Evolutionary conservation across 306 rosid genomes (phyloP).

Genomic region (Carpinus fangiana): DNA sequence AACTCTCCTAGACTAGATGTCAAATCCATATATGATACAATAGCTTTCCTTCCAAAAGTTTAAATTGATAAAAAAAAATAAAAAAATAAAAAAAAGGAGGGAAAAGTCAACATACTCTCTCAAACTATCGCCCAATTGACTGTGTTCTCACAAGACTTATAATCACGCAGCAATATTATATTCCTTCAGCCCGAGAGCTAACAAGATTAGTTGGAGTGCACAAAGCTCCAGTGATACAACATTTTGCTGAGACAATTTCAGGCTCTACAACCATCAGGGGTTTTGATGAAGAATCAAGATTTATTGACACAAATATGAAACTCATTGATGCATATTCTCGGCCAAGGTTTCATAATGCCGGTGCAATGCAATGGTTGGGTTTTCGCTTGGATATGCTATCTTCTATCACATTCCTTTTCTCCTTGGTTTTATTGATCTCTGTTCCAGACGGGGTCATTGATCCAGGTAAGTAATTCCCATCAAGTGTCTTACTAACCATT

Average conservation of each 20-base stretch:
- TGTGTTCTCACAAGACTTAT: neutral
- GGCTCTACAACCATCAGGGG: slow-evolving; percentile 66
- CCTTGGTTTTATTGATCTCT: slow-evolving; percentile 58
- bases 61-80: no score
- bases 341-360: slow-evolving; percentile 50
- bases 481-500: neutral
- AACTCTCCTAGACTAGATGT: neutral
- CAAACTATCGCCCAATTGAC: no score
- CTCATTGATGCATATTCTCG: slow-evolving; percentile 58
- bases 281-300: slow-evolving; percentile 63
- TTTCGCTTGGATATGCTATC: slow-evolving; percentile 65
- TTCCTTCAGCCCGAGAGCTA: slow-evolving; percentile 59
- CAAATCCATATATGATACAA: neutral
- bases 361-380: slow-evolving; percentile 67
- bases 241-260: slow-evolving; percentile 74
- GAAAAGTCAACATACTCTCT: no score
- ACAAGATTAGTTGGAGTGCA: slow-evolving; percentile 64
- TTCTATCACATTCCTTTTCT: slow-evolving; percentile 53
- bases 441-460: slow-evolving; percentile 54
- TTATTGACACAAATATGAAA: slow-evolving; percentile 55
- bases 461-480: slow-evolving; percentile 46
- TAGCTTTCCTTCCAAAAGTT: no score
- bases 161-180: slow-evolving; percentile 41
- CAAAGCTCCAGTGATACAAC: slow-evolving; percentile 75
- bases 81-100: no score